Base-by-base conservation (phyloP, 2,329 filamentous ascomycete genomes). In the Sclerotinia subarctica region DNA sequence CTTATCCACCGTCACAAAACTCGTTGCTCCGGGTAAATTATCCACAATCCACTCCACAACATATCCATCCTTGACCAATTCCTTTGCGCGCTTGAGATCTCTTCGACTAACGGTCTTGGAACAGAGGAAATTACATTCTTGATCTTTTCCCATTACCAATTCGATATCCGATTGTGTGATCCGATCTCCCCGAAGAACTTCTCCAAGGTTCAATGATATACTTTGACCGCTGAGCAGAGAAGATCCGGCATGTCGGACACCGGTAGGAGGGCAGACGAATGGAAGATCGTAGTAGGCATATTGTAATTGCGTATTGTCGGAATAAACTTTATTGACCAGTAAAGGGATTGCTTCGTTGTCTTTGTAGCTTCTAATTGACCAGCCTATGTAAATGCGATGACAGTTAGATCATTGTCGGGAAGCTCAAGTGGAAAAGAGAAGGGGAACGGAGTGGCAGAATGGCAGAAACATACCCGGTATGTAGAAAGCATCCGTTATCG, bases 11-110 rank as follows among this genome's bases (percentile, higher is more conserved):
- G 91, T 94, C 38, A 95, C 90, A 76, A 96, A 96, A 78, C 90
- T 94, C 11, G 93, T 96, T 47, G 93, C 93, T 8, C 93, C 93
- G 1, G 93, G 93, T 13, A 97, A 83, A 75, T 96, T 96, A 78
- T 97, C 93, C 71, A 95, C 90, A 73, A 96, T 96, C 93, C 93
- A 96, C 79, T 96, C 93, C 2, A 89, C 89, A n/a, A 95, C 88
- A 78, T 95, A 96, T 47, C 90, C 91, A 65, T 93, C 86, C 70
- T 85, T 85, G 51, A 96, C 89, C 75, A 96, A 80, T 70, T 93
- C 83, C 73, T 85, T 86, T 5, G 91, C 90, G 76, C 87, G 86
- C 73, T 85, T 84, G 68, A 96, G 78, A 58, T 89, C 90, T 57
- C 83, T 82, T 51, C 86, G 84, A 70, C 86, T 85, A 21, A 95